Percentiles rank a stretch among this genome's conserved stretches.
These are phyloP conservation scores for Eucalyptus paniculata DNA, from an alignment of 345 rosid genomes.

Conservation along the genomic window DNA sequence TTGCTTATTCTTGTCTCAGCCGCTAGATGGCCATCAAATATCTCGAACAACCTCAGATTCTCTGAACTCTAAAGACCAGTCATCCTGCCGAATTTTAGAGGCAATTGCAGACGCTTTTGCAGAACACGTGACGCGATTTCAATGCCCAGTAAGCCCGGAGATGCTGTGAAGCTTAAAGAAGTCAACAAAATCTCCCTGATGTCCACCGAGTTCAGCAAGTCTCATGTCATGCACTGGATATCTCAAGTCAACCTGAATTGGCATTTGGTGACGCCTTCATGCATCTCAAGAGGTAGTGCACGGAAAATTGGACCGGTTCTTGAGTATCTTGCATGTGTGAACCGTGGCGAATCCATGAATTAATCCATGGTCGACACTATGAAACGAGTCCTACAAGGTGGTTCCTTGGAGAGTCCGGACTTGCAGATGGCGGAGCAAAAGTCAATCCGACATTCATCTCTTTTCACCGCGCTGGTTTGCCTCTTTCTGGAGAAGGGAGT, in stretches of 20 bases:
- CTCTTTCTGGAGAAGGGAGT: too few relatives aligned
- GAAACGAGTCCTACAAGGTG: not conserved
- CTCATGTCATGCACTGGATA: constrained; percentile 58
- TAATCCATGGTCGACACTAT: not conserved
- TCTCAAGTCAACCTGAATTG: not conserved
- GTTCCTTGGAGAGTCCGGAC: too few relatives aligned
- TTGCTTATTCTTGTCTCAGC: not conserved
- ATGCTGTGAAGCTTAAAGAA: constrained; percentile 48
- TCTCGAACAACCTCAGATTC: constrained; percentile 12
- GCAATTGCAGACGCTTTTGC: constrained; percentile 56
- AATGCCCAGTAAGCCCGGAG: constrained; percentile 13
- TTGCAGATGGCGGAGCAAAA: too few relatives aligned
- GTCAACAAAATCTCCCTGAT: constrained; percentile 63
- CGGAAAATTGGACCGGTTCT: not conserved
- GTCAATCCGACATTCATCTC: too few relatives aligned
- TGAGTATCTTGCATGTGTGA: not conserved
- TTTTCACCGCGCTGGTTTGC: too few relatives aligned
- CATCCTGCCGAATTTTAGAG: constrained; percentile 44
- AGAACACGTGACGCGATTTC: constrained; percentile 6
- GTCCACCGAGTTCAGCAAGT: constrained; percentile 31
- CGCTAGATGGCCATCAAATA: constrained; percentile 51
- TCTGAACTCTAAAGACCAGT: constrained; percentile 15
- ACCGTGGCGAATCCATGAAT: not conserved
- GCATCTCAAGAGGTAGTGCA: not conserved
- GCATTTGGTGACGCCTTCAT: not conserved